A percentile compares a stretch with the other conserved stretches of the same genome.
Evolutionary conservation across 371 early-diverging fungal species (phyloP).

Genomic region (Parasitella parasitica): DNA sequence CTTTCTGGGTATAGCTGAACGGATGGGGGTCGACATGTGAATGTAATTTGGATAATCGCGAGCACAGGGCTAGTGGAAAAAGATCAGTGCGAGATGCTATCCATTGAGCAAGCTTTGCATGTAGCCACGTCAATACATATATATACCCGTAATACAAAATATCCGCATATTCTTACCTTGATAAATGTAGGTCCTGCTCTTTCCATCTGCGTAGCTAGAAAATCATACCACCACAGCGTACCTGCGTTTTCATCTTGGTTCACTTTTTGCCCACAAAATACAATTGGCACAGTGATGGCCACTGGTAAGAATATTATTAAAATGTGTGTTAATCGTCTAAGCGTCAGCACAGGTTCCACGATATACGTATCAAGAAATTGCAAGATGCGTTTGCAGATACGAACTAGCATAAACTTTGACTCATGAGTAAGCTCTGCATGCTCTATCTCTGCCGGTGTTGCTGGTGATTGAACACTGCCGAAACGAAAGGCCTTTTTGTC

Average conservation of each 20-base stretch:
- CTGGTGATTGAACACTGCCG: not conserved
- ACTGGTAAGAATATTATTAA: constrained; percentile 67
- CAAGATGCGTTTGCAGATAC: constrained; percentile 25
- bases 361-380: constrained; percentile 48
- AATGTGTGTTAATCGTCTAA: constrained; percentile 61
- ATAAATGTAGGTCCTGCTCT: constrained; percentile 92
- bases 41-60: constrained; percentile 79
- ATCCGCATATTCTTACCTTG: constrained; percentile 52
- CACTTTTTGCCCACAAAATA: constrained; percentile 54
- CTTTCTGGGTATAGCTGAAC: constrained; percentile 61
- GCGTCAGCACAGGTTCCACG: constrained; percentile 57
- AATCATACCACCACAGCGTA: constrained; percentile 82
- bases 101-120: constrained; percentile 87
- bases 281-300: constrained; percentile 49
- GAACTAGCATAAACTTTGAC: constrained; percentile 19
- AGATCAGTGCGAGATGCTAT: constrained; percentile 92
- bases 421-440: constrained; percentile 4
- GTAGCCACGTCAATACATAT: not conserved
- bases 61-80: constrained; percentile 79
- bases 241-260: constrained; percentile 59
- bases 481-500: constrained; percentile 7
- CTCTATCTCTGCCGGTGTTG: constrained; percentile 36
- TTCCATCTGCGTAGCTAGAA: constrained; percentile 78
- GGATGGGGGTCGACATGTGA: constrained; percentile 80
- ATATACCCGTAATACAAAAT: not conserved